Percentiles rank a stretch among this genome's conserved stretches.
Evolutionary conservation across 2,329 filamentous ascomycete genomes (phyloP).

Genomic region (Dothiorella sarmentorum): DNA sequence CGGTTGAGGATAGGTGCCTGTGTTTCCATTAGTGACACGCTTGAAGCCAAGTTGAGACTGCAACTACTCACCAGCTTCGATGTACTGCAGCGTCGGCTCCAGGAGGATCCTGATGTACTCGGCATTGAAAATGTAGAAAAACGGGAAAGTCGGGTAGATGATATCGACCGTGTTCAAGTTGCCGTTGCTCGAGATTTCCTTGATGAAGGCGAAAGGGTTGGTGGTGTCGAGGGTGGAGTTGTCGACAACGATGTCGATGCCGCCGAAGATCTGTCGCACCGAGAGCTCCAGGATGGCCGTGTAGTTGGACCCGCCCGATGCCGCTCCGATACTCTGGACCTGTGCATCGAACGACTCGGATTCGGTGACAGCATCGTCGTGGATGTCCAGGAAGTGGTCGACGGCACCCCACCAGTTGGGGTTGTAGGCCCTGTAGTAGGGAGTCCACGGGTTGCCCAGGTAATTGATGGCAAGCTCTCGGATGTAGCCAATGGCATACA

Average conservation of each 20-base stretch:
- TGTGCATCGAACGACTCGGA: constrained; percentile 31
- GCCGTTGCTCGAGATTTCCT: constrained; percentile 44
- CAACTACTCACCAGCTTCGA: constrained; percentile 36
- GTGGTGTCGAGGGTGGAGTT: constrained; percentile 31
- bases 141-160: constrained; percentile 42
- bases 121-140: constrained; percentile 43
- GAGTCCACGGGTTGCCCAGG: constrained; percentile 38
- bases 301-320: constrained; percentile 38
- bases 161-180: constrained; percentile 45
- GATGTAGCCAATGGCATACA: constrained; percentile 43
- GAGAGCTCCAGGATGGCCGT: constrained; percentile 42
- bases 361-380: constrained; percentile 35
- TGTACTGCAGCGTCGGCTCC: constrained; percentile 44
- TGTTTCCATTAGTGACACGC: neutral
- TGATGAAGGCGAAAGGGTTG: constrained; percentile 39
- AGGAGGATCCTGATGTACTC: constrained; percentile 44
- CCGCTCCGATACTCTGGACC: constrained; percentile 3
- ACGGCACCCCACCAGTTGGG: constrained; percentile 34
- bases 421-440: constrained; percentile 40
- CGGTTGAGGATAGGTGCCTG: constrained; percentile 23
- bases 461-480: constrained; percentile 42
- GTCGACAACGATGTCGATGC: constrained; percentile 40
- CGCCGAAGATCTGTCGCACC: constrained; percentile 41
- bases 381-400: constrained; percentile 41
- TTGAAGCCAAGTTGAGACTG: no score